Conservation (phyloP, 139 green algal genomes). For the Yamagishiella unicocca region DNA sequence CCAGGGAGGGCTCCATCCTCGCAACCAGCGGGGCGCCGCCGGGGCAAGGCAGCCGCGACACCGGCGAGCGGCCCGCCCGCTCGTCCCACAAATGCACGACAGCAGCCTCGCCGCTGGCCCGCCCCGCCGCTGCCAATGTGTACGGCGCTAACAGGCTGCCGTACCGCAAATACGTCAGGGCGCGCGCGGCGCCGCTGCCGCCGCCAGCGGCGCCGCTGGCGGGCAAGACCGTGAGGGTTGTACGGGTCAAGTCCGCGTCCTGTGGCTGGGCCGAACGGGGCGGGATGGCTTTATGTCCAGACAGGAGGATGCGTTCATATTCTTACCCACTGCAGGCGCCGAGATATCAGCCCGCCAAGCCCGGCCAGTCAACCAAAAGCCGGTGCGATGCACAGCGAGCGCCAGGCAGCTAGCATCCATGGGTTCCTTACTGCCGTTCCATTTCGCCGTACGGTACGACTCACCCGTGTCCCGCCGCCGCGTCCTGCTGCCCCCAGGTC, state of each 20-base stretch:
- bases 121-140: slow-evolving; percentile 26
- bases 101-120: not conserved
- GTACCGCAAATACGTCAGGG: slow-evolving; percentile 31
- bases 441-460: not conserved
- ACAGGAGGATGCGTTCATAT: too few relatives aligned
- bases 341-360: too few relatives aligned
- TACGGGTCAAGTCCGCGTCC: not conserved
- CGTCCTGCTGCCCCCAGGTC: slow-evolving; percentile 7
- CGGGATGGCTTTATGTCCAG: too few relatives aligned
- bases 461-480: not conserved
- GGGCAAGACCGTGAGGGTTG: not conserved
- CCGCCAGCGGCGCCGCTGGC: not conserved
- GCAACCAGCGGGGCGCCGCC: slow-evolving; percentile 26
- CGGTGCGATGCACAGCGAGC: too few relatives aligned
- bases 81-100: slow-evolving; percentile 42
- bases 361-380: too few relatives aligned
- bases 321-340: too few relatives aligned
- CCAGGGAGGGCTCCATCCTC: not conserved
- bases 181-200: slow-evolving; percentile 7
- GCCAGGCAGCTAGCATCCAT: too few relatives aligned
- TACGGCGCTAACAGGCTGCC: not conserved
- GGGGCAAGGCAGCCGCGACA: slow-evolving; percentile 28
- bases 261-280: too few relatives aligned
- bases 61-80: not conserved
- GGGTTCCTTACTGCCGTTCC: too few relatives aligned